A percentile compares a stretch with the other conserved stretches of the same genome.
Evolutionary conservation across 495 filamentous ascomycete species (phyloP).

Genomic region (Neurospora terricola): DNA sequence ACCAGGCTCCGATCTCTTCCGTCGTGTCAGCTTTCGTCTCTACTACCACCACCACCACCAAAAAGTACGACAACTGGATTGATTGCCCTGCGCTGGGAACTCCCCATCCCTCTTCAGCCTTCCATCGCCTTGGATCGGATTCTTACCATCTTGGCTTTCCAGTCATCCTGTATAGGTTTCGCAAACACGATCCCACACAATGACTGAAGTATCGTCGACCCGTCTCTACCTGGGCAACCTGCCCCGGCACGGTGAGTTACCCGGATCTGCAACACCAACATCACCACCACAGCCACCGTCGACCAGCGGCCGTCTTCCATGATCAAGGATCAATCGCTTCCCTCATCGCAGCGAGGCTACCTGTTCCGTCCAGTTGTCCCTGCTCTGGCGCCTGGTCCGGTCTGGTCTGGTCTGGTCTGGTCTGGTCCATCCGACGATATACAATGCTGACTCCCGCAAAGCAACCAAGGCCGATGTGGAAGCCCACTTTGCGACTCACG

Average conservation of each 20-base stretch:
- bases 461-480: constrained; percentile 95
- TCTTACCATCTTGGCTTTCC: constrained; percentile 2
- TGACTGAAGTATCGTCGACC: constrained; percentile 79
- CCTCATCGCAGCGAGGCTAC: neutral
- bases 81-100: neutral
- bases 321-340: neutral
- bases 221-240: constrained; percentile 96
- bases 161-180: neutral
- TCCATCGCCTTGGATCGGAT: neutral
- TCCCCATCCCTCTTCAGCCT: neutral
- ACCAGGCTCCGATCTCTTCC: neutral
- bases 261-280: constrained; percentile 22
- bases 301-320: neutral
- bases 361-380: neutral
- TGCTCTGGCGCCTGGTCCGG: neutral
- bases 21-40: neutral
- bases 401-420: neutral
- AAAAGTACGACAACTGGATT: neutral
- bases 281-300: constrained; percentile 3
- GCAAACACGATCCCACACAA: constrained; percentile 18
- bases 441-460: constrained; percentile 30
- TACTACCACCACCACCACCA: neutral
- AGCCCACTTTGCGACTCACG: constrained; percentile 89
- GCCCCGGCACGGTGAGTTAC: constrained; percentile 80
- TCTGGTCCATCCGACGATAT: neutral